phyloP scores from a whole-genome alignment of 2,329 filamentous ascomycete species.

The Diaporthe ilicicola region DNA sequence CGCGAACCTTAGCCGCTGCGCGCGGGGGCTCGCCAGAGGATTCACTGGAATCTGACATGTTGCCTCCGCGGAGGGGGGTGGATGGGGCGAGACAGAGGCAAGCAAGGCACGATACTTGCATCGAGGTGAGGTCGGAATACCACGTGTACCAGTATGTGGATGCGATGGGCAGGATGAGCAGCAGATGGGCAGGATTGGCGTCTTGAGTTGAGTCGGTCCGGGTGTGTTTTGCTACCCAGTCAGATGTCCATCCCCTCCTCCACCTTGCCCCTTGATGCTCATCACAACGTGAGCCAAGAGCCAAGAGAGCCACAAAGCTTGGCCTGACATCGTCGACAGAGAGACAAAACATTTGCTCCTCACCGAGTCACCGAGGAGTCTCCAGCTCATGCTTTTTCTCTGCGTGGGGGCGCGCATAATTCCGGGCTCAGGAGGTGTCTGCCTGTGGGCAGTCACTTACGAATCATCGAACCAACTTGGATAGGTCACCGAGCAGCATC shows the following conservation, averaged over 20 bases:
- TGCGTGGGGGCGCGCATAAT: background rate
- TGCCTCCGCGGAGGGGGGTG: background rate
- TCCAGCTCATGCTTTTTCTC: background rate
- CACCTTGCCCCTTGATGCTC: background rate
- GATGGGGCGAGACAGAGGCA: background rate
- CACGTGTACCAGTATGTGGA: background rate
- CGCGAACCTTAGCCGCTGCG: background rate
- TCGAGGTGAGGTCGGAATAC: background rate
- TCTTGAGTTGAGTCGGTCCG: background rate
- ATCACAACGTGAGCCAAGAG: background rate
- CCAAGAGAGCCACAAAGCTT: slow-evolving; percentile 29
- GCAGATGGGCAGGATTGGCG: background rate
- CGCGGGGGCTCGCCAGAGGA: background rate
- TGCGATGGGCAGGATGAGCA: background rate
- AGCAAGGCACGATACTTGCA: background rate
- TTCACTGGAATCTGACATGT: background rate
- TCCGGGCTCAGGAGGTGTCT: too few relatives aligned
- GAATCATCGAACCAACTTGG: background rate
- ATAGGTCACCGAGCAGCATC: background rate
- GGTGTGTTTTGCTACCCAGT: background rate
- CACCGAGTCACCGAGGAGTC: background rate
- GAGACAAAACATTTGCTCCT: background rate
- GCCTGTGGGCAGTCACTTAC: too few relatives aligned
- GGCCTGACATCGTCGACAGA: background rate
- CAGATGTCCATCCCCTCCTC: background rate